Percentiles rank a stretch among this genome's conserved stretches.
These are phyloP conservation scores for Malassezia pachydermatis DNA, from an alignment of 1,284 basidiomycete genomes.

Conservation along the genomic window DNA sequence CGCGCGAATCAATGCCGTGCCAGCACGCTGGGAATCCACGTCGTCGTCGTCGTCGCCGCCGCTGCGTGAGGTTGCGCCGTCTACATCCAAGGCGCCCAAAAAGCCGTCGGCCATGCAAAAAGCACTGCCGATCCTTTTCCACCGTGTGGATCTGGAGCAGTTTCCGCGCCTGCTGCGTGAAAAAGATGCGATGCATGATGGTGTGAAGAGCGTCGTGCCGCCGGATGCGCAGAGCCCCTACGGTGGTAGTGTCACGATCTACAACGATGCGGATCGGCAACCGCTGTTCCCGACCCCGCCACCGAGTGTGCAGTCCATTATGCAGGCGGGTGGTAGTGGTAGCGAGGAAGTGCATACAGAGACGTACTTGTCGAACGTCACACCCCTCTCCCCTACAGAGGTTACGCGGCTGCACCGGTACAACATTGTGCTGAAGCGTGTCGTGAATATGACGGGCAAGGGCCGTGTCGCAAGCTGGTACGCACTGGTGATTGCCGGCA, in stretches of 20 bases:
- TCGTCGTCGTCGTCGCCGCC: not conserved
- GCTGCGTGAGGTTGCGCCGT: not conserved
- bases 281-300: constrained; percentile 31
- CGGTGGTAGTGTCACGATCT: constrained; percentile 27
- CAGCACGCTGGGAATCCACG: not conserved
- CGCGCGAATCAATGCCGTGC: not conserved
- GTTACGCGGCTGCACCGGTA: constrained; percentile 39
- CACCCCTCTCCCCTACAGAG: constrained; percentile 37
- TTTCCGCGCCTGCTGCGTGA: constrained; percentile 39
- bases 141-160: constrained; percentile 20
- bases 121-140: constrained; percentile 30
- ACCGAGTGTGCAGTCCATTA: constrained; percentile 27
- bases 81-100: too few species aligned
- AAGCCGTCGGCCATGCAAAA: constrained; percentile 24
- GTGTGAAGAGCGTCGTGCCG: constrained; percentile 27
- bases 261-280: constrained; percentile 27
- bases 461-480: constrained; percentile 65
- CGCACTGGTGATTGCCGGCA: constrained; percentile 67
- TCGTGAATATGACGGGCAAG: constrained; percentile 74
- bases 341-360: constrained; percentile 36
- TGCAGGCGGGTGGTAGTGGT: constrained; percentile 22
- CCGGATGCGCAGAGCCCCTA: constrained; percentile 22
- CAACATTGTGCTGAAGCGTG: constrained; percentile 49
- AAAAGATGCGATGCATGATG: constrained; percentile 45
- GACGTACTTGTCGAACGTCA: constrained; percentile 35